A percentile compares a stretch with the other conserved stretches of the same genome.
Evolutionary conservation across 176 grass and related monocot species (phyloP).

Genomic region (Themeda triandra): DNA sequence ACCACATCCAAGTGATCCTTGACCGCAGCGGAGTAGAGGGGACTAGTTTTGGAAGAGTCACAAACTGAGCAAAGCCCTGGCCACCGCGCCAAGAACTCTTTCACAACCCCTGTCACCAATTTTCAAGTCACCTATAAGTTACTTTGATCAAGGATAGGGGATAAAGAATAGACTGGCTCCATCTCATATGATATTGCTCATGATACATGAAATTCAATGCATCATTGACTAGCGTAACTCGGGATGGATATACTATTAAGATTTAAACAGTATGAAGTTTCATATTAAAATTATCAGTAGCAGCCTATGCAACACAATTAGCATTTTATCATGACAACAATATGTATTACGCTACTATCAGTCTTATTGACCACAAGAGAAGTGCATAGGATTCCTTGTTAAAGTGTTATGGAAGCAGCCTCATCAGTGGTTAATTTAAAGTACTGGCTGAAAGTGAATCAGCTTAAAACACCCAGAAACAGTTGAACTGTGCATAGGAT

Average conservation of each 20-base stretch:
- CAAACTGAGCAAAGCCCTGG: conserved; percentile 61
- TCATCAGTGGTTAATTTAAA: not conserved
- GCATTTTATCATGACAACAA: not conserved
- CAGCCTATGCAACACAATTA: not conserved
- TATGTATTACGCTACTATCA: too few species aligned
- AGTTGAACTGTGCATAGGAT: not conserved
- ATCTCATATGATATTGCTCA: not conserved
- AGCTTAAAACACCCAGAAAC: not conserved
- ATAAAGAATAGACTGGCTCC: not conserved
- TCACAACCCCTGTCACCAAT: conserved; percentile 63
- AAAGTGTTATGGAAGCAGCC: not conserved
- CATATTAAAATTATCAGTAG: not conserved
- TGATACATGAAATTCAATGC: not conserved
- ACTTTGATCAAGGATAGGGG: not conserved
- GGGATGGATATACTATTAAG: not conserved
- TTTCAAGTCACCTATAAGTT: not conserved
- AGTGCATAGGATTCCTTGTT: not conserved
- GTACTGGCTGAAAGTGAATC: not conserved
- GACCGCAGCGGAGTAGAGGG: conserved; percentile 91
- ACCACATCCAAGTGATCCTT: conserved; percentile 90
- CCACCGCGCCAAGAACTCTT: conserved; percentile 73
- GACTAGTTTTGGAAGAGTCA: conserved; percentile 77
- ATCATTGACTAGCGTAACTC: not conserved
- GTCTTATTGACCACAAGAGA: not conserved
- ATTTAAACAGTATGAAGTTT: not conserved